Evolutionary conservation across 768 basidiomycete species (phyloP).

Genomic region (Boletus rex-veris): DNA sequence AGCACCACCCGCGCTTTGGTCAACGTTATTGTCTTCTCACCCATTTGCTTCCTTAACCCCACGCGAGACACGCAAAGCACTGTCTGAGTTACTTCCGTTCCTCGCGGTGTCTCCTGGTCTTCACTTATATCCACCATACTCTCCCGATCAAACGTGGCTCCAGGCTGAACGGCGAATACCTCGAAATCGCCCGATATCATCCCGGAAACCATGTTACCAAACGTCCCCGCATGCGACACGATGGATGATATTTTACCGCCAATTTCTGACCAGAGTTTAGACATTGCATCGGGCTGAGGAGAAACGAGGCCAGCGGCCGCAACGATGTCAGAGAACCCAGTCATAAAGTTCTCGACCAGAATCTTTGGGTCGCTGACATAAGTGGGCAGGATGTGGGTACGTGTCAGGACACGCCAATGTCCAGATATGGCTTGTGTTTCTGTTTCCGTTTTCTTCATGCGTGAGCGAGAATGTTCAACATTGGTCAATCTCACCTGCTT

Average conservation of each 20-base stretch:
- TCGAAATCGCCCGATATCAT: conserved; percentile 1
- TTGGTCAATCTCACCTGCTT: background rate
- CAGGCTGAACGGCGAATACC: background rate
- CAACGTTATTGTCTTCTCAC: background rate
- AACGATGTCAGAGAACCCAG: background rate
- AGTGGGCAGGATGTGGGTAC: background rate
- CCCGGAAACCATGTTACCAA: background rate
- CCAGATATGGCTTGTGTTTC: conserved; percentile 2
- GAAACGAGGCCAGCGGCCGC: background rate
- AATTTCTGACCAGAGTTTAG: background rate
- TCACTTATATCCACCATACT: background rate
- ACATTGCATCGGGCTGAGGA: background rate
- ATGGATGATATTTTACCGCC: background rate
- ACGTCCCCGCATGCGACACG: background rate
- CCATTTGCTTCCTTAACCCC: background rate
- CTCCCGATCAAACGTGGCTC: background rate
- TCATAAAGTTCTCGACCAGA: background rate
- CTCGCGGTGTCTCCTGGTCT: background rate
- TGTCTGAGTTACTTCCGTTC: background rate
- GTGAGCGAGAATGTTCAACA: background rate
- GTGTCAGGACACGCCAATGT: conserved; percentile 9
- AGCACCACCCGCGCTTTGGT: background rate
- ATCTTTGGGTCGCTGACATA: background rate
- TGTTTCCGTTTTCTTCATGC: background rate
- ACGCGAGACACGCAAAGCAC: background rate